Conservation (phyloP, 352 stramenopile genomes). For the Phytophthora agathidicida region DNA sequence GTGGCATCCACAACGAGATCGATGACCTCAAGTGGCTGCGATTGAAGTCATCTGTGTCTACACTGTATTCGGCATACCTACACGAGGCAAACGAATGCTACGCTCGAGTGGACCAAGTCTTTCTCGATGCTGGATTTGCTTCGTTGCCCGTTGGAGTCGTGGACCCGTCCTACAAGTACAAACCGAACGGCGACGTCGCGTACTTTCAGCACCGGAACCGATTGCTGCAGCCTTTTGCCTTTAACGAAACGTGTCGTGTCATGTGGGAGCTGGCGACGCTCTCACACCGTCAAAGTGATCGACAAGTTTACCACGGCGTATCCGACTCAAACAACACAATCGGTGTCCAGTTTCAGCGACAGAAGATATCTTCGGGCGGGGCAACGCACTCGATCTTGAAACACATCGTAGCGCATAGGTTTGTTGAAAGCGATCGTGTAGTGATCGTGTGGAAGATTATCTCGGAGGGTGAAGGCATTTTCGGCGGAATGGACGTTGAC, state of each 20-base stretch:
- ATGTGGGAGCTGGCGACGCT: conserved; percentile 11
- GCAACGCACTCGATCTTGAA: conserved; percentile 16
- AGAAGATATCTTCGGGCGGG: conserved; percentile 4
- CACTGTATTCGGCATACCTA: conserved; percentile 8
- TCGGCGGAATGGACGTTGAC: conserved; percentile 34
- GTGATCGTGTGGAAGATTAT: conserved; percentile 53
- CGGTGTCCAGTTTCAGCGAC: conserved; percentile 30
- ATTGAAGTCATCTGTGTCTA: neutral
- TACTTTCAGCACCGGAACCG: conserved; percentile 19
- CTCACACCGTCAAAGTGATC: conserved; percentile 11
- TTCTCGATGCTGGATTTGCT: conserved; percentile 3
- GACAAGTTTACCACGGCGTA: conserved; percentile 15
- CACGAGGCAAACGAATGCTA: conserved; percentile 11
- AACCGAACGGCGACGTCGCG: conserved; percentile 2
- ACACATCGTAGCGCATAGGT: conserved; percentile 26
- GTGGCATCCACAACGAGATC: neutral
- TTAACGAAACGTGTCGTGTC: conserved; percentile 7
- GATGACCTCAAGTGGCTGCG: neutral
- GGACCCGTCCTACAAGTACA: conserved; percentile 1
- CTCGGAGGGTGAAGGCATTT: conserved; percentile 29
- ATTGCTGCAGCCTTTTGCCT: conserved; percentile 13
- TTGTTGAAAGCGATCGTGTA: conserved; percentile 39
- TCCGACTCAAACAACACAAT: conserved; percentile 33
- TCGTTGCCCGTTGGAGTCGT: neutral
- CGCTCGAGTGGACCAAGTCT: conserved; percentile 6